Base-by-base conservation (phyloP, 2,329 filamentous ascomycete species). In the Thelonectria discophora region DNA sequence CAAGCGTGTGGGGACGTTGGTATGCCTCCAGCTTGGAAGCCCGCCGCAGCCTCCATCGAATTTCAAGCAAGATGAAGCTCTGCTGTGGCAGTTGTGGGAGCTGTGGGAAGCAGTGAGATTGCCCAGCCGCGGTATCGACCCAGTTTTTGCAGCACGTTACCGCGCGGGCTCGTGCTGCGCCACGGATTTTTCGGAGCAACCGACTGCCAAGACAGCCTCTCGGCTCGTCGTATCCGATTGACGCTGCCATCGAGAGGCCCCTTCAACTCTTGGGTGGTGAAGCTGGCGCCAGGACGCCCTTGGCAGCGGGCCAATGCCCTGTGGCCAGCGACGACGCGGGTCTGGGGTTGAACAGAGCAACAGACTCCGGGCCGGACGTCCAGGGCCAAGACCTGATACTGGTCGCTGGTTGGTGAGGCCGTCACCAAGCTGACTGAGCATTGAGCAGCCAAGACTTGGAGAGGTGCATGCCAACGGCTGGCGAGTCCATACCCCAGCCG, bases 171-270 rank as follows among this genome's bases (percentile, higher is more conserved):
- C 52, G 37, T 64, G 64, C 69, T 72, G 66, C 70, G 70, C 70
- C 70, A 69, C 68, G 74, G 65, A 39, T 65, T 70, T 70, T 34
- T 72, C 65, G 68, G 69, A 62, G 64, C 63, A 70, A 58, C 70
- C 68, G 69, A 72, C 59, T 69, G 70, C 70, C 70, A 72, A 72
- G 70, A 63, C 67, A 71, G 69, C 65, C 68, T 71, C 69, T 72
- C 70, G 70, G 70, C 70, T 72, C 62, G 61, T 71, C 69, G 67
- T 72, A 71, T 67, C 70, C 70, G 70, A 68, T 60, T 56, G 51
- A 69, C 62, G n/a, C 52, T 66, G 60, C 63, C 63, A 65, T 69
- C 51, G 34, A 55, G 47, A 60, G 49, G 27, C 39, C n/a, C n/a
- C n/a, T n/a, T n/a, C n/a, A n/a, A n/a, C n/a, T 43, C 47, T 55